Base-by-base conservation (phyloP, 2,329 filamentous ascomycete species). In the Didymella pinodella region DNA sequence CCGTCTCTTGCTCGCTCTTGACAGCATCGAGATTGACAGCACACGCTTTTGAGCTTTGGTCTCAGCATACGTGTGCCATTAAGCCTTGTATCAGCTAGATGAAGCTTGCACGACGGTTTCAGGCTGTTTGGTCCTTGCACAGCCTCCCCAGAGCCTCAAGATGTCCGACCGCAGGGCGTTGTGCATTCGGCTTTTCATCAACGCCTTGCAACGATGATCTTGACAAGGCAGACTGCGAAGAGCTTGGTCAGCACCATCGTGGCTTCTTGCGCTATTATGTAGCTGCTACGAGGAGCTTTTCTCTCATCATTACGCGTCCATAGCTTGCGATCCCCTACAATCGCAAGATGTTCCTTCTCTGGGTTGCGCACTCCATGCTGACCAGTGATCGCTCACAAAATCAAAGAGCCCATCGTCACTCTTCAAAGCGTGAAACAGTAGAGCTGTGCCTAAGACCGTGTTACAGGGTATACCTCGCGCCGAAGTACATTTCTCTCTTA, bases 241-340 rank as follows among this genome's bases (percentile, higher is more conserved):
- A 31, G 12, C 7, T 36, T 16, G 49, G 49, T 54, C 45, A 54
- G 40, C 46, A 49, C 20, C n/a, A 34, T 46, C 45, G n/a, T 29
- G 26, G 26, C 49, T 49, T 18, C 31, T 32, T 47, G 54, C 47
- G 54, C 26, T 26, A 40, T 40, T 38, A 26, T n/a, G 16, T 41
- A 4, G 47, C 40, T 50, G 16, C 43, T 16, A 26, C 10, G 12
- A 18, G 18, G 31, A 20, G 20, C 18, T 16, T 16, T 46, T 26
- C 50, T 38, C 54, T 34, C 45, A 54, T 20, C 56, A 50, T 58
- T 48, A 58, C 56, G 56, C 49, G 56, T 58, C 50, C 56, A 44
- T 14, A 29, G 56, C 38, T 38, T 31, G 14, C 4, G 11, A n/a
- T 18, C 31, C 48, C 38, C 55, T 48, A 48, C 55, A 38, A 18